Percentiles rank a stretch among this genome's conserved stretches.
Conservation (phyloP, 345 rosid genomes). For the Lumnitzera littorea region DNA sequence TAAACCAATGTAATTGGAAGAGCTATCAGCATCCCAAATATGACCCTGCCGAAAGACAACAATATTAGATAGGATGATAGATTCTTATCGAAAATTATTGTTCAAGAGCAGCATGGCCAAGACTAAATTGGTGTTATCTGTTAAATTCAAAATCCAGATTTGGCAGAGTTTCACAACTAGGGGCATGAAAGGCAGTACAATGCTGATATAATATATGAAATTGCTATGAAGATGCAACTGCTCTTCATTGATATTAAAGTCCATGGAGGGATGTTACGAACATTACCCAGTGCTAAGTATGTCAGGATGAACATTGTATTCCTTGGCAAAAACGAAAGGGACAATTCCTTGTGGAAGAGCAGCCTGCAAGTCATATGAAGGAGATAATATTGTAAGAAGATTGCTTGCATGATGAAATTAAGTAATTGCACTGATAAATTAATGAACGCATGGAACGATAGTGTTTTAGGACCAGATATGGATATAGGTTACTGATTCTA, state of each 20-base stretch:
- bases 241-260: neutral
- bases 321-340: slow-evolving; percentile 81
- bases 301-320: slow-evolving; percentile 69
- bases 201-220: too few relatives aligned
- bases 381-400: too few relatives aligned
- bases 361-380: slow-evolving; percentile 29
- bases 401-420: too few relatives aligned
- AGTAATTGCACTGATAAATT: too few relatives aligned
- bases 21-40: slow-evolving; percentile 80
- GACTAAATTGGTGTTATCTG: too few relatives aligned
- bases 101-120: too few relatives aligned
- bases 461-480: too few relatives aligned
- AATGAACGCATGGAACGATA: too few relatives aligned
- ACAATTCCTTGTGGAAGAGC: slow-evolving; percentile 82
- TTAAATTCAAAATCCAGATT: too few relatives aligned
- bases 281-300: slow-evolving; percentile 81
- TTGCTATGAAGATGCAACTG: neutral
- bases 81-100: neutral
- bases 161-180: too few relatives aligned
- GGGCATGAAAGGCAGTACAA: too few relatives aligned
- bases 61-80: neutral
- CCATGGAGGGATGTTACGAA: neutral
- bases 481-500: too few relatives aligned
- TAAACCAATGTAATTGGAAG: slow-evolving; percentile 68
- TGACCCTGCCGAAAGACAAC: slow-evolving; percentile 45